phyloP scores from a whole-genome alignment of 1,284 basidiomycete genomes.

The Ustilago lituana region DNA sequence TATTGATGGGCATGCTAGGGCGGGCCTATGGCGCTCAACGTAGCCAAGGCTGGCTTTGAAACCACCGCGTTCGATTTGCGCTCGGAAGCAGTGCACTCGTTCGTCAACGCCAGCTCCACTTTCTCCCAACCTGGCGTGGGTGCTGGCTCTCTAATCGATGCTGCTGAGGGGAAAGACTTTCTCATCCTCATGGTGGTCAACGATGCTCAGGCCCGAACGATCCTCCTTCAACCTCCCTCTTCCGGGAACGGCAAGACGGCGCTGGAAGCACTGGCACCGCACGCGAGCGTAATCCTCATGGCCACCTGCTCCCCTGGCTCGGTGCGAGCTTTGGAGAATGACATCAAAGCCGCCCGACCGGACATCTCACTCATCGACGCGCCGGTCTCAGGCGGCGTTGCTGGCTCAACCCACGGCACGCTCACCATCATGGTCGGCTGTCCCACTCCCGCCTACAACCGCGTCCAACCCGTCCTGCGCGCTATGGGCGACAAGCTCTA shows the following conservation, averaged over 20 bases:
- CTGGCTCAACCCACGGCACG: slow-evolving; percentile 61
- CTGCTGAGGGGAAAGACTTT: slow-evolving; percentile 5
- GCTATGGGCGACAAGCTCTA: slow-evolving; percentile 61
- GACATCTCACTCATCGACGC: slow-evolving; percentile 65
- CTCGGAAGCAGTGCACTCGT: slow-evolving; percentile 4
- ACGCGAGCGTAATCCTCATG: slow-evolving; percentile 66
- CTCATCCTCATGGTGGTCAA: slow-evolving; percentile 37
- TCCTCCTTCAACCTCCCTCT: slow-evolving; percentile 6
- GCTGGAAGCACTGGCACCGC: slow-evolving; percentile 53
- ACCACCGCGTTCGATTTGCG: slow-evolving; percentile 29
- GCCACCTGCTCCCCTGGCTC: slow-evolving; percentile 68
- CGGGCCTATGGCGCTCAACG: slow-evolving; percentile 21
- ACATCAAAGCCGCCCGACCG: slow-evolving; percentile 43
- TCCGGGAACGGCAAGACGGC: not conserved
- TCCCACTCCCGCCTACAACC: slow-evolving; percentile 38
- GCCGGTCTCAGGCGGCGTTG: slow-evolving; percentile 66
- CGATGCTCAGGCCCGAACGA: slow-evolving; percentile 20
- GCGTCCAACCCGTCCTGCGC: slow-evolving; percentile 57
- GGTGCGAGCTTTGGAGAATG: slow-evolving; percentile 38
- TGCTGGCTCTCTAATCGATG: slow-evolving; percentile 4
- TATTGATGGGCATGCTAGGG: slow-evolving; percentile 4
- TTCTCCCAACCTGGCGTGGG: not conserved
- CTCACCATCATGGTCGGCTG: slow-evolving; percentile 67
- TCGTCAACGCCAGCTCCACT: slow-evolving; percentile 1
- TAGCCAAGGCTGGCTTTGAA: slow-evolving; percentile 11